phyloP scores from a whole-genome alignment of 345 rosid genomes.

The Ricinus communis region DNA sequence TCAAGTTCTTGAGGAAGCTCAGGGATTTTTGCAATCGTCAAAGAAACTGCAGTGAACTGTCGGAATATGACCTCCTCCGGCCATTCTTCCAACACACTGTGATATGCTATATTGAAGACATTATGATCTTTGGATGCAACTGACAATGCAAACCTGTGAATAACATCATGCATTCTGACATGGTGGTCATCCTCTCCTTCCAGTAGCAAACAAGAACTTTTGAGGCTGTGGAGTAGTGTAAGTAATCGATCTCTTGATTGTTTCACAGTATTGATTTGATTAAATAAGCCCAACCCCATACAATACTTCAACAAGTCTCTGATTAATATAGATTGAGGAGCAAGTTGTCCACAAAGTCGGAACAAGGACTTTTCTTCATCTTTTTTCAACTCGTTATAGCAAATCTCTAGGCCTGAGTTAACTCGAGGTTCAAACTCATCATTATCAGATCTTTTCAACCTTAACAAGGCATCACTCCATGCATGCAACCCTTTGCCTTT shows the following conservation, averaged over 20 bases:
- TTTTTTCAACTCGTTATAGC: background rate
- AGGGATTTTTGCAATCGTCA: background rate
- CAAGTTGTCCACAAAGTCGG: constrained; percentile 21
- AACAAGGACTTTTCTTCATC: constrained; percentile 9
- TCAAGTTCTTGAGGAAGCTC: constrained; percentile 18
- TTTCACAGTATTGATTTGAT: background rate
- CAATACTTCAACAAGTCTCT: constrained; percentile 22
- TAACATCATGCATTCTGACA: constrained; percentile 30
- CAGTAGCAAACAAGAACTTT: constrained; percentile 24
- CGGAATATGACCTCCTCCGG: background rate
- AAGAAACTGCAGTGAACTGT: background rate
- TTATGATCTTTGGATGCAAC: constrained; percentile 16
- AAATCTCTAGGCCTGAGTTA: constrained; percentile 2
- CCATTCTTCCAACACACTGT: constrained; percentile 8
- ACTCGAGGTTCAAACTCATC: background rate
- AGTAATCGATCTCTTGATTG: constrained; percentile 18
- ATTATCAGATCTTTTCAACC: background rate
- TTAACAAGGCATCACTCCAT: constrained; percentile 19
- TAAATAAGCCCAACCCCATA: constrained; percentile 30
- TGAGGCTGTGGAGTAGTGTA: constrained; percentile 22
- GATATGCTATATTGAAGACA: background rate
- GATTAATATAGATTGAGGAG: background rate
- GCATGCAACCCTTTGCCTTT: background rate
- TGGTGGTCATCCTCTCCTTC: background rate
- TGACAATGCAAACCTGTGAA: constrained; percentile 23